Evolutionary conservation across 805 yeast genomes (phyloP), one percentile per base, ranked within the genome.

Genomic region (Saccharomycopsis lassenensis): DNA sequence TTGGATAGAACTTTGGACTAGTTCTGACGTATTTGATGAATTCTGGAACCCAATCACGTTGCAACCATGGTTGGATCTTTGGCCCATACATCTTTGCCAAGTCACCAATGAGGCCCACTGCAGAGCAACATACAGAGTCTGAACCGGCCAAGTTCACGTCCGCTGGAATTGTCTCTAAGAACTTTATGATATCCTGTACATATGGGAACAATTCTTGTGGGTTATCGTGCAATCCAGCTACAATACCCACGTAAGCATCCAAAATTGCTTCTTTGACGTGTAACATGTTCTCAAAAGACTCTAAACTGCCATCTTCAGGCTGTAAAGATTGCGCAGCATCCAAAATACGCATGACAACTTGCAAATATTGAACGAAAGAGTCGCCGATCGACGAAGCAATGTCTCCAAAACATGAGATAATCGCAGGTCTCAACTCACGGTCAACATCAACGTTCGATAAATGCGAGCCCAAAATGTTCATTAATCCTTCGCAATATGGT

Each of bases 161-260:
- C 24, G 57, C 60, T 41, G 75, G 67, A 30, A 84, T 64, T 27
- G 61, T 55, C 46, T 72, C 62, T 49, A 91, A 58, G 51, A 87
- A 80, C 39, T 65, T 71, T 59, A 86, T 77, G 31, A 89, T 76
- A 31, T 77, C 70, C 24, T 72, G 71, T 33, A 81, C 70, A 55
- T 71, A 83, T 29, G 77, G 79, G 45, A 56, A 65, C 31, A 91
- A 57, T 25, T 73, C 68, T 26, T 71, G 71, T 12, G 95, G 85
- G 14, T 64, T 58, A 37, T 71, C 78, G 42, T 73, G 75, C 50
- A 84, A 58, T n/a, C 97, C 96, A 33, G 93, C 86, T 40, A 89
- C 85, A 33, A 91, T 77, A 44, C 98, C 98, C 24, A 87, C 94
- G 54, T 85, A 91, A 25, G 95, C 86, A 57, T 91, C 97, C 48